Evolutionary conservation across 1,284 basidiomycete genomes (phyloP), one percentile per base, ranked within the genome.

Genomic region (Cryptococcus deneoformans): DNA sequence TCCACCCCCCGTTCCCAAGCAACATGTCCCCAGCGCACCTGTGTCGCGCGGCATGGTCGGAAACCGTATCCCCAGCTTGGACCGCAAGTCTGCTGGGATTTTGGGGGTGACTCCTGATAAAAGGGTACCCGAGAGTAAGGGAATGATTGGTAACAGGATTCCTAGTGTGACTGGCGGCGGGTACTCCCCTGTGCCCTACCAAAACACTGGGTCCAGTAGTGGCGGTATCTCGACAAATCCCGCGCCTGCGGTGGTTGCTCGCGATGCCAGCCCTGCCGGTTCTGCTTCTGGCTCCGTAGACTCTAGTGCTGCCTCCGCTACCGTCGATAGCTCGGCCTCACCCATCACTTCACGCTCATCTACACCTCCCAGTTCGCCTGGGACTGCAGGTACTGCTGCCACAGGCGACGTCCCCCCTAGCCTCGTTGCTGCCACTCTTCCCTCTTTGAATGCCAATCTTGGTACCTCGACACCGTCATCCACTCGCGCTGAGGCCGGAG

Each of bases 71-170:
- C 74, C 76, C 4, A 63, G 57, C 34, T 59, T 77, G 9, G 76
- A 77, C 43, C 74, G 71, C 16, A 72, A 71, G 54, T 69, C 68
- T 6, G 73, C 73, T 1, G 70, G 69, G 1, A 57, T 72, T 50
- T 45, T 69, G 12, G 56, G 46, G 34, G 46, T 46, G 6, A 53
- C 50, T 16, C 34, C 42, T 6, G 48, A 50, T 14, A 65, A 73
- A n/a, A 68, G 66, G 37, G 67, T 70, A 1, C 67, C 66, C 3
- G 73, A 76, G 54, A 66, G 65, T 29, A 63, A 61, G 44, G 73
- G 70, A 1, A 24, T 76, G 56, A 69, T 72, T 14, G 75, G 74
- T n/a, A 77, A 75, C 52, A 58, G 75, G 43, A 72, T 77, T 24
- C 68, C 75, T 16, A 65, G 63, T 46, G 16, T 55, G 37, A 46